Evolutionary conservation across 192 early-diverging fungal genomes (phyloP), one percentile per base, ranked within the genome.

Genomic region (Dissophora globulifera): DNA sequence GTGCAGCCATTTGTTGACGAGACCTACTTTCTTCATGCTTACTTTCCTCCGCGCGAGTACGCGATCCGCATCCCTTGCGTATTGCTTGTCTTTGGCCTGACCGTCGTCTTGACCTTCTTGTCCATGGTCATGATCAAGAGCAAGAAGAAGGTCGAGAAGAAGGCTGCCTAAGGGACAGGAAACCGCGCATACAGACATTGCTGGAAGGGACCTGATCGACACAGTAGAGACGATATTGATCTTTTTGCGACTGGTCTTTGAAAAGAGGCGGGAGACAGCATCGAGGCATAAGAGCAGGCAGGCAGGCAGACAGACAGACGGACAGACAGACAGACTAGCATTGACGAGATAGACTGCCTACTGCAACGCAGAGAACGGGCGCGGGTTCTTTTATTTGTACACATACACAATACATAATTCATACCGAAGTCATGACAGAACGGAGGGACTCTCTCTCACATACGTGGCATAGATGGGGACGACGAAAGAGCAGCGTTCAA

Each of bases 1-100:
- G 17, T 25, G 13, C 53, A 92, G 92, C 94, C 94, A 26, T 94
- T 96, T 58, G 89, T 95, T 11, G 92, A 93, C 68, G 85, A 85
- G 62, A 83, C 84, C 38, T 89, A 94, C 80, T 86, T 89, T 7
- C 65, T 93, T 25, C 90, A 91, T 46, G 69, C 64, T 26, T 93
- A 88, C 58, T 98, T 98, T 71, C 94, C 91, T 43, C 87, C 89
- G 25, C 84, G 88, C 46, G 88, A 90, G 79, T 95, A 91, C 75
- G 94, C 95, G n/a, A 92, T 98, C 61, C 90, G 89, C 30, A 83
- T 93, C 29, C 95, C 96, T 6, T 90, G 94, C 29, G 83, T 93
- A 19, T 76, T 96, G 49, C 80, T 98, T 13, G 87, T 94, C 22
- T 81, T 91, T 19, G 95, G 92, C 17, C 79, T 94, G 29, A 90